Percentiles rank a stretch among this genome's conserved stretches.
Conservation (phyloP, 441 rosid species). For the Syzygium syzygioides region DNA sequence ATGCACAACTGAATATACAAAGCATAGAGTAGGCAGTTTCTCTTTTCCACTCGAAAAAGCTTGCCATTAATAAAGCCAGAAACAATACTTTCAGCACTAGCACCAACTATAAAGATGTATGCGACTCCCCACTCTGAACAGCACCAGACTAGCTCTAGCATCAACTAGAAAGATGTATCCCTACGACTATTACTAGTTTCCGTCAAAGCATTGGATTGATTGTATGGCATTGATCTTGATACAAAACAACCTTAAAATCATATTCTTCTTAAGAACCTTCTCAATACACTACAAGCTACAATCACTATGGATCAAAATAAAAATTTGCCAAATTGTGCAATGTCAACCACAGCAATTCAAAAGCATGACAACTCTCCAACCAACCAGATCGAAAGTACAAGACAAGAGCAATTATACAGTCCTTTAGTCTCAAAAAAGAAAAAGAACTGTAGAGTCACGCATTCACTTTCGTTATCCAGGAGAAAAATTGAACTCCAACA, state of each 20-base stretch:
- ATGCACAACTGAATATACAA: not conserved
- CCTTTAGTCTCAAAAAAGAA: not conserved
- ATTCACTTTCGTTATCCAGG: not conserved
- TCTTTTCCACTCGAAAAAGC: not conserved
- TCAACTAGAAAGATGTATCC: not conserved
- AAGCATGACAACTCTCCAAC: not conserved
- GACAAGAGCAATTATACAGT: not conserved
- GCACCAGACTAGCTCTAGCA: not conserved
- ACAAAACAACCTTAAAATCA: not conserved
- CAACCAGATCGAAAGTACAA: not conserved
- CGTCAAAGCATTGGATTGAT: not conserved
- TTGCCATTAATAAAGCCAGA: not conserved
- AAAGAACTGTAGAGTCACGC: not conserved
- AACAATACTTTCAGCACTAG: not conserved
- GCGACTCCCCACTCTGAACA: not conserved
- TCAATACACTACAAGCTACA: not conserved
- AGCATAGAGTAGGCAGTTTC: not conserved
- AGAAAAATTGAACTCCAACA: not conserved
- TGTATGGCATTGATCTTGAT: not conserved
- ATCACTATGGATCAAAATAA: not conserved
- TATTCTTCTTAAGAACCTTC: not conserved
- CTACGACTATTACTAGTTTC: not conserved
- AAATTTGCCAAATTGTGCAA: not conserved
- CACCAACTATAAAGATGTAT: not conserved
- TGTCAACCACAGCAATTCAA: not conserved